Evolutionary conservation across 108 stramenopile species (phyloP).

Genomic region (Pseudonitzschia multiseries): DNA sequence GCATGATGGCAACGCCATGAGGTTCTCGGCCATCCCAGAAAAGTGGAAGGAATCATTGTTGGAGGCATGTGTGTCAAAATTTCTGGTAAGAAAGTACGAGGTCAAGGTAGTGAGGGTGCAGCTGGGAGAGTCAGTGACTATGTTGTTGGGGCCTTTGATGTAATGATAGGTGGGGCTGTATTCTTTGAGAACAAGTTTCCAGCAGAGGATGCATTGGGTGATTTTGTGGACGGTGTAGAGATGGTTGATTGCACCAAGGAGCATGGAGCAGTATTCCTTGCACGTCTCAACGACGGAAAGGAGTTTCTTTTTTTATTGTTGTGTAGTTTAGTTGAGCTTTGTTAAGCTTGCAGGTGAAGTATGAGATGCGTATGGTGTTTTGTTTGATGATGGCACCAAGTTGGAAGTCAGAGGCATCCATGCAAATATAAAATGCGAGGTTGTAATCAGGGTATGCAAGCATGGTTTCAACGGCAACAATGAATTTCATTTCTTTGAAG

Average conservation of each 20-base stretch:
- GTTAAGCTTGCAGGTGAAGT: constrained; percentile 38
- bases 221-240: background rate
- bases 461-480: constrained; percentile 36
- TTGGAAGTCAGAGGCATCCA: constrained; percentile 48
- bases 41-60: too few relatives aligned
- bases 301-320: constrained; percentile 42
- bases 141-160: too few relatives aligned
- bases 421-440: constrained; percentile 42
- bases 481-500: constrained; percentile 48
- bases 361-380: constrained; percentile 41
- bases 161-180: too few relatives aligned
- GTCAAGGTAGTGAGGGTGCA: too few relatives aligned
- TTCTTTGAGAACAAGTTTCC: too few relatives aligned
- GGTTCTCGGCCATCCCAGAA: too few relatives aligned
- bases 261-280: background rate
- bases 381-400: constrained; percentile 45
- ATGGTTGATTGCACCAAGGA: background rate
- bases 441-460: constrained; percentile 45
- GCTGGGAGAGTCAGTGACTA: too few relatives aligned
- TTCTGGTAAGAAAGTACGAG: too few relatives aligned
- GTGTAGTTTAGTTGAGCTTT: constrained; percentile 42
- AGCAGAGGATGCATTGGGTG: background rate
- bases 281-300: background rate
- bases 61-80: too few relatives aligned
- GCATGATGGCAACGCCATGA: too few relatives aligned